Evolutionary conservation across 352 stramenopile genomes (phyloP).

Genomic region (Phytophthora macrochlamydospora): DNA sequence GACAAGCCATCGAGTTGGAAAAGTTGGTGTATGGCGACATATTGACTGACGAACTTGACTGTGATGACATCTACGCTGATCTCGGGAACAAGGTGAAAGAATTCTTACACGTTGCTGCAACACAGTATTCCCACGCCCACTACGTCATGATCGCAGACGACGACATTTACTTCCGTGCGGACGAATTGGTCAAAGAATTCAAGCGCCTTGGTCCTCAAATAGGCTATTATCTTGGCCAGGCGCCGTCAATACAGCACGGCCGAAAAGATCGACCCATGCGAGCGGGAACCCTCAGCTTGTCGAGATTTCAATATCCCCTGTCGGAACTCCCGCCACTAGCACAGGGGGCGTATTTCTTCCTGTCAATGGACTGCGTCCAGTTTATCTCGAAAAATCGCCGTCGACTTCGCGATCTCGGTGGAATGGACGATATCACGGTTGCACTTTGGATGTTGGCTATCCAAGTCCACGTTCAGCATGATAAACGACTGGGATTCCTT

Average conservation of each 20-base stretch:
- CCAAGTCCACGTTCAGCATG: conserved; percentile 43
- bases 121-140: conserved; percentile 5
- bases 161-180: conserved; percentile 49
- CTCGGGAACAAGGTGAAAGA: conserved; percentile 45
- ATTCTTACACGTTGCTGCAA: conserved; percentile 37
- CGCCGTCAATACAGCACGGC: conserved; percentile 1
- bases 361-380: conserved; percentile 44
- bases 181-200: conserved; percentile 7
- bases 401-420: conserved; percentile 30
- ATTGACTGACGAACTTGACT: conserved; percentile 43
- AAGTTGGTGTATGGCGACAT: conserved; percentile 42
- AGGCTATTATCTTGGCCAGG: conserved; percentile 13
- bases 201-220: conserved; percentile 4
- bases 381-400: conserved; percentile 43
- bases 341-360: conserved; percentile 41
- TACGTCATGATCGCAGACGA: conserved; percentile 71
- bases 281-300: conserved; percentile 6
- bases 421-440: conserved; percentile 60
- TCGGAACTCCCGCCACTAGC: conserved; percentile 40
- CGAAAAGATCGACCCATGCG: conserved; percentile 13
- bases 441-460: conserved; percentile 53
- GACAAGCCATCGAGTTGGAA: conserved; percentile 30
- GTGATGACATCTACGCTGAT: conserved; percentile 40
- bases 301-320: conserved; percentile 23
- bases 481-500: conserved; percentile 31